Evolutionary conservation across 352 stramenopile genomes (phyloP), one percentile per base, ranked within the genome.

Genomic region (Pythium graminicola): DNA sequence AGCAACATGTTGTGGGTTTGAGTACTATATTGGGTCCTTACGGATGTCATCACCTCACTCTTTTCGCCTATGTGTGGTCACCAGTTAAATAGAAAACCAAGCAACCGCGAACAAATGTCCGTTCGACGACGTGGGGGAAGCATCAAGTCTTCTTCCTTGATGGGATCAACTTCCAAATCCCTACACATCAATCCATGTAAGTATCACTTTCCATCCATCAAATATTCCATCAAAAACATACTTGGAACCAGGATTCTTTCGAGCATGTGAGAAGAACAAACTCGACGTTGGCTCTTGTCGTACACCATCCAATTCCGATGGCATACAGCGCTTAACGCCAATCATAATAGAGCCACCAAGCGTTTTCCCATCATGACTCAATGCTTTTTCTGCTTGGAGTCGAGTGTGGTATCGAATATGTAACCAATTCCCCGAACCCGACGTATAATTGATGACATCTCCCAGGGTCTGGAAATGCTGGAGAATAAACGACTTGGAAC

Each of bases 71-170:
- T n/a, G n/a, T n/a, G n/a, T n/a, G n/a, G n/a, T 66, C 47, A 91
- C 78, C 79, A 85, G 46, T 89, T 89, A 83, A 93, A 93, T 76
- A 93, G 65, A 67, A 86, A 93, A 57, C 66, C 74, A 45, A 90
- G 60, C 50, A 93, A 54, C 10, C 81, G 75, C 38, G 81, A 93
- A 73, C 81, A 93, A 66, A 93, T 65, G 54, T 93, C 75, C 55
- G 85, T 68, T 23, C 60, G 79, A 42, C 79, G 79, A 10, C 64
- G 70, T 7, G 81, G 76, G 26, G 81, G 74, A n/a, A 90, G 73
- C 79, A 93, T 86, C 33, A 92, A 83, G 58, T 92, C 81, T 35
- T 69, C 62, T 28, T 92, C 81, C 8, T 64, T 81, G 39, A 66
- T 57, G n/a, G 81, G 81, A 33, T 89, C 79, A 31, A 92, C 81